These are phyloP conservation scores for Conringia planisiliqua DNA, from an alignment of 345 rosid genomes.

Conservation along the genomic window DNA sequence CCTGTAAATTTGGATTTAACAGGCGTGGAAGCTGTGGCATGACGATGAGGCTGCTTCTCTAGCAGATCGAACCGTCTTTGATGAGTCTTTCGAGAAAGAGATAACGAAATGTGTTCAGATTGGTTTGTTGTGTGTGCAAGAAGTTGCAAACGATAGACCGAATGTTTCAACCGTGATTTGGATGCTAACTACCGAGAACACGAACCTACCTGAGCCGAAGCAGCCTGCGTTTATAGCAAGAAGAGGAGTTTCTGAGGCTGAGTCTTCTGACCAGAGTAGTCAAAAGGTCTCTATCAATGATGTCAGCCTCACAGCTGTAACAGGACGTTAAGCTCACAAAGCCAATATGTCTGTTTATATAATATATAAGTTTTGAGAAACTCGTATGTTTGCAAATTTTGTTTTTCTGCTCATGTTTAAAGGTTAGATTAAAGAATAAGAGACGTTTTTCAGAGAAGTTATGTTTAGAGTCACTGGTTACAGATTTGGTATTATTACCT, in stretches of 20 bases:
- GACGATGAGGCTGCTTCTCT: slow-evolving; percentile 20
- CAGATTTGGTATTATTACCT: background rate
- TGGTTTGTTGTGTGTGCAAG: slow-evolving; percentile 45
- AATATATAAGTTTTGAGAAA: background rate
- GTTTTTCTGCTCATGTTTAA: background rate
- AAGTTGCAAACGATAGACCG: slow-evolving; percentile 39
- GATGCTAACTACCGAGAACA: slow-evolving; percentile 32
- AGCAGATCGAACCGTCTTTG: slow-evolving; percentile 22
- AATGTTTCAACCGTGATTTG: slow-evolving; percentile 33
- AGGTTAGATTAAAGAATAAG: background rate
- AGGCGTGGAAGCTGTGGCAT: slow-evolving; percentile 46
- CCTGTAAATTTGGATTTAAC: background rate
- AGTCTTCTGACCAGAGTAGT: slow-evolving; percentile 32
- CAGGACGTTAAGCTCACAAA: slow-evolving; percentile 27
- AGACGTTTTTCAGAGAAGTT: background rate
- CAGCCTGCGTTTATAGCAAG: slow-evolving; percentile 34
- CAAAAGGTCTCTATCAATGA: slow-evolving; percentile 30
- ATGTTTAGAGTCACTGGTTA: background rate
- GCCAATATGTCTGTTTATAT: background rate
- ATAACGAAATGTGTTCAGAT: slow-evolving; percentile 37
- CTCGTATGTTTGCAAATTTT: background rate
- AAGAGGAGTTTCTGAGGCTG: slow-evolving; percentile 18
- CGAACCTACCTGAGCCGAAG: slow-evolving; percentile 16
- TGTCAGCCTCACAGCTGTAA: slow-evolving; percentile 32
- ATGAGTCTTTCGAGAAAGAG: slow-evolving; percentile 23